Evolutionary conservation across 2,329 filamentous ascomycete species (phyloP).

Genomic region (Fusarium mangiferae): DNA sequence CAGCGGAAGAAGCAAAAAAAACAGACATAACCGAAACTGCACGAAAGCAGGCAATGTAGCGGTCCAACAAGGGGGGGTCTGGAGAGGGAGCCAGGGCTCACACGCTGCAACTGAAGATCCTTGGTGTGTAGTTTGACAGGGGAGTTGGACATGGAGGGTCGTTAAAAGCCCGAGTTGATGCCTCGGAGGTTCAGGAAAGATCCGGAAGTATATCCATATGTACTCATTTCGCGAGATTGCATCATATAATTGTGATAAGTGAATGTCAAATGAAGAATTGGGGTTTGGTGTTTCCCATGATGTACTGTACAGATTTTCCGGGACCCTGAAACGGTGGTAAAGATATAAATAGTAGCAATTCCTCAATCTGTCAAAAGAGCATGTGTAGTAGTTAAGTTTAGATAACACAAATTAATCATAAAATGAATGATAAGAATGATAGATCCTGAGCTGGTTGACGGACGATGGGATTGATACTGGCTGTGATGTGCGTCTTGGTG

Average conservation of each 20-base stretch:
- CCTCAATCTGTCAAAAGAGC: too few species aligned
- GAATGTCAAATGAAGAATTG: not conserved
- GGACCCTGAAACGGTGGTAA: not conserved
- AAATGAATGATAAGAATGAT: not conserved
- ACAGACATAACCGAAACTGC: slow-evolving; percentile 22
- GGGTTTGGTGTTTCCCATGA: not conserved
- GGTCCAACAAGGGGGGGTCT: not conserved
- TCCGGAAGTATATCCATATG: not conserved
- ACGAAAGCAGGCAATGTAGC: slow-evolving; percentile 15
- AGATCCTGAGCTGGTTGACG: not conserved
- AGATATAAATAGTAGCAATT: not conserved
- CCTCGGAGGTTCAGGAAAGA: not conserved
- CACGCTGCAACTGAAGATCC: slow-evolving; percentile 6
- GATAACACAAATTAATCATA: not conserved
- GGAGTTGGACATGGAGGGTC: not conserved
- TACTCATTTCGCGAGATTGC: slow-evolving; percentile 1
- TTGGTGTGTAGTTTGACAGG: slow-evolving; percentile 18
- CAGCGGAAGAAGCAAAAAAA: slow-evolving; percentile 40
- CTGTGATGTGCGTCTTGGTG: slow-evolving; percentile 8
- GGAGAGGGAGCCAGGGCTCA: not conserved
- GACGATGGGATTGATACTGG: not conserved
- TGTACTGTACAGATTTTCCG: not conserved
- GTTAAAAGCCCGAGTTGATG: not conserved
- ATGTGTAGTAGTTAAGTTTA: not conserved
- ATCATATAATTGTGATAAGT: not conserved